Evolutionary conservation across 345 rosid species (phyloP).

Genomic region (Moringa oleifera): DNA sequence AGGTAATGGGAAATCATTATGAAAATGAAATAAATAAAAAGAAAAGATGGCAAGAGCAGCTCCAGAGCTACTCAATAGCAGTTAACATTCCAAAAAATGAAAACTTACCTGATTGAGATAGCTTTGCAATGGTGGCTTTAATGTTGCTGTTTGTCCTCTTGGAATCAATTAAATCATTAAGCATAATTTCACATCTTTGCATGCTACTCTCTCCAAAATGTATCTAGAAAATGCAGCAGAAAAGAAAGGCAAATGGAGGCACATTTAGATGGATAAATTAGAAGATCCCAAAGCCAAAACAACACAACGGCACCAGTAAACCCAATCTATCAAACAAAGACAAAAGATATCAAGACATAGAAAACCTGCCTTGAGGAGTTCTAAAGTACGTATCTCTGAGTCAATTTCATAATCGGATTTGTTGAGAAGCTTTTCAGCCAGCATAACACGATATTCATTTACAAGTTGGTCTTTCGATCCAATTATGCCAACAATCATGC

Average conservation of each 20-base stretch:
- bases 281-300: neutral
- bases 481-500: slow-evolving; percentile 90
- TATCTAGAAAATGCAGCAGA: slow-evolving; percentile 43
- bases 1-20: too few species aligned
- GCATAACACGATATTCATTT: slow-evolving; percentile 91
- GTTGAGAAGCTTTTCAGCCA: slow-evolving; percentile 95
- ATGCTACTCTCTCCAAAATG: slow-evolving; percentile 97
- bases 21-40: neutral
- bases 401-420: slow-evolving; percentile 94
- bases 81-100: slow-evolving; percentile 11
- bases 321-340: slow-evolving; percentile 4
- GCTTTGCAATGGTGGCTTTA: slow-evolving; percentile 46
- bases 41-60: slow-evolving; percentile 4
- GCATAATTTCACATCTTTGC: slow-evolving; percentile 98
- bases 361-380: slow-evolving; percentile 83
- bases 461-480: slow-evolving; percentile 96
- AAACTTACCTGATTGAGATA: slow-evolving; percentile 48
- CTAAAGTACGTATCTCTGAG: slow-evolving; percentile 87
- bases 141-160: slow-evolving; percentile 88
- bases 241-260: neutral
- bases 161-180: slow-evolving; percentile 92
- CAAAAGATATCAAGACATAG: slow-evolving; percentile 1
- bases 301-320: slow-evolving; percentile 3
- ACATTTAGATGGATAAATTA: slow-evolving; percentile 7
- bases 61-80: slow-evolving; percentile 1